phyloP scores from a whole-genome alignment of 176 grass and related monocot species.

The Eleusine indica region DNA sequence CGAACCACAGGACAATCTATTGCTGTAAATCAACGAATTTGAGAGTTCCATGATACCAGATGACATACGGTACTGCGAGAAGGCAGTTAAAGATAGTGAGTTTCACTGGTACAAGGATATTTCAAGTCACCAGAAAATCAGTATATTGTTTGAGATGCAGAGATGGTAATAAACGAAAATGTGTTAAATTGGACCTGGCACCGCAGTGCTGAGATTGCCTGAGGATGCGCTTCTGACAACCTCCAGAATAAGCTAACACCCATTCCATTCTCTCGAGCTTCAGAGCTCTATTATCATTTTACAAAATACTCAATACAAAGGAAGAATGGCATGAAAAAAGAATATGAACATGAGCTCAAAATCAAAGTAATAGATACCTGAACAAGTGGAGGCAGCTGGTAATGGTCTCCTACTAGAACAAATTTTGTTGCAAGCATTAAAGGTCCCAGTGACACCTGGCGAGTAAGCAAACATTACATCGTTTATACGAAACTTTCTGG shows the following conservation, averaged over 20 bases:
- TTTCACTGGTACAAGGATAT: constrained; percentile 31
- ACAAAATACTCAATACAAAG: constrained; percentile 24
- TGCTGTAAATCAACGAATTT: constrained; percentile 85
- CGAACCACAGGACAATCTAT: constrained; percentile 86
- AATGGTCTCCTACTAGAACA: constrained; percentile 97
- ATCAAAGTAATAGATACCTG: constrained; percentile 57
- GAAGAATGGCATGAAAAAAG: constrained; percentile 18
- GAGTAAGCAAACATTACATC: constrained; percentile 14
- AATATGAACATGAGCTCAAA: neutral
- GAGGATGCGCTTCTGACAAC: constrained; percentile 91
- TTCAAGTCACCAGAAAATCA: constrained; percentile 39
- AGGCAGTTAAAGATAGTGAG: constrained; percentile 21
- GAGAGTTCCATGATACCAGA: constrained; percentile 95
- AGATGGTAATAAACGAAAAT: constrained; percentile 13
- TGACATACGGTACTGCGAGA: constrained; percentile 96
- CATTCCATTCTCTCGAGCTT: constrained; percentile 94
- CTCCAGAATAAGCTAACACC: constrained; percentile 94
- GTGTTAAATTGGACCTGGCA: constrained; percentile 66
- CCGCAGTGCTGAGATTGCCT: constrained; percentile 91
- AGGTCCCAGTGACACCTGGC: constrained; percentile 89
- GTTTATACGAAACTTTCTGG: constrained; percentile 26
- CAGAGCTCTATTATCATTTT: constrained; percentile 64
- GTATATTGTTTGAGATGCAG: neutral
- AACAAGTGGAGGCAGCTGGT: constrained; percentile 96
- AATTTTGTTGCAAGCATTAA: constrained; percentile 92